Evolutionary conservation across 192 early-diverging fungal genomes (phyloP).

Genomic region (Paraglomus brasilianum): DNA sequence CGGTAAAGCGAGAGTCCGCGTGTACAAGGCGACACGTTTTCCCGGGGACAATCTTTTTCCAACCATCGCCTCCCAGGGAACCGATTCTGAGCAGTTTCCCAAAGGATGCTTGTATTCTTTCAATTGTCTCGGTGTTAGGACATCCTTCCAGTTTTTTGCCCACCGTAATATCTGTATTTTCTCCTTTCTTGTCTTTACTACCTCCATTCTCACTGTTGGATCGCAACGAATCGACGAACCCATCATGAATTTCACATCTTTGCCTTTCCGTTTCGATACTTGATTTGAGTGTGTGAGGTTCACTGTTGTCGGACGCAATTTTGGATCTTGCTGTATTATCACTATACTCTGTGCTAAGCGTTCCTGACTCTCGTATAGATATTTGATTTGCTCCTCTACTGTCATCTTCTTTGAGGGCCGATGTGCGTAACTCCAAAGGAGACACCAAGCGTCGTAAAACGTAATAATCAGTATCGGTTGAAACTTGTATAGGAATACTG

Average conservation of each 20-base stretch:
- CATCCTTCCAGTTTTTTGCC: slow-evolving; percentile 10
- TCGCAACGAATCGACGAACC: slow-evolving; percentile 22
- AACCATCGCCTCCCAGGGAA: slow-evolving; percentile 11
- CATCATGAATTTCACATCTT: slow-evolving; percentile 26
- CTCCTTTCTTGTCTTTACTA: slow-evolving; percentile 12
- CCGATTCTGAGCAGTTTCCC: slow-evolving; percentile 24
- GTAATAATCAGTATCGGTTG: slow-evolving; percentile 27
- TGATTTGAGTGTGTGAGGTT: slow-evolving; percentile 8
- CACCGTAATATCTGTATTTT: slow-evolving; percentile 11
- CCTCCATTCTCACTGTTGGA: neutral
- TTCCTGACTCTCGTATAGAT: slow-evolving; percentile 12
- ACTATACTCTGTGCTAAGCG: slow-evolving; percentile 5
- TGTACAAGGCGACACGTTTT: slow-evolving; percentile 22
- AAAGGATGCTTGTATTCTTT: slow-evolving; percentile 6
- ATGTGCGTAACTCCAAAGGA: slow-evolving; percentile 16
- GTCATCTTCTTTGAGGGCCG: slow-evolving; percentile 22
- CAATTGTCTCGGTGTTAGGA: slow-evolving; percentile 18
- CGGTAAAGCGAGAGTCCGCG: slow-evolving; percentile 22
- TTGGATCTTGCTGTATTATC: slow-evolving; percentile 6
- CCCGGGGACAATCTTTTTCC: neutral
- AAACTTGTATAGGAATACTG: slow-evolving; percentile 18
- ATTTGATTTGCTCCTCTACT: slow-evolving; percentile 13
- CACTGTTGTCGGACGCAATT: slow-evolving; percentile 19
- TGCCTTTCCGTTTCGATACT: slow-evolving; percentile 18
- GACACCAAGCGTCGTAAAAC: slow-evolving; percentile 10